Evolutionary conservation across 2,329 filamentous ascomycete genomes (phyloP).

Genomic region (Penicillium sp.): DNA sequence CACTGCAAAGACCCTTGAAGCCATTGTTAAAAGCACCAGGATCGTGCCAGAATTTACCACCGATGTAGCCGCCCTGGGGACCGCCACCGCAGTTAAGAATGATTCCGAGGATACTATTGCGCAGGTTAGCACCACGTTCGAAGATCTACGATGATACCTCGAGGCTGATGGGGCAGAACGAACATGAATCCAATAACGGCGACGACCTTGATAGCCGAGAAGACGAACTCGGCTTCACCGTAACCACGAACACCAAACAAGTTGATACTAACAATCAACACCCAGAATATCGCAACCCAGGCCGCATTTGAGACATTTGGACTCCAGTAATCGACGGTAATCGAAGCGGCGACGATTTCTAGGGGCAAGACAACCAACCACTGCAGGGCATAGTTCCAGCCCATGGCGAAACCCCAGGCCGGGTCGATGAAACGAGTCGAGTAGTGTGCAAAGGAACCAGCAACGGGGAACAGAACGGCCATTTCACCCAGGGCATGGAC

Average conservation of each 20-base stretch:
- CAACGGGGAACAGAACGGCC: constrained; percentile 84
- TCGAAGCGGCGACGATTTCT: constrained; percentile 81
- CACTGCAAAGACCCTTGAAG: constrained; percentile 63
- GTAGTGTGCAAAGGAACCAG: constrained; percentile 88
- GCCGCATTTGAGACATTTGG: constrained; percentile 63
- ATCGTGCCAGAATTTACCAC: constrained; percentile 70
- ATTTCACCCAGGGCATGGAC: constrained; percentile 90
- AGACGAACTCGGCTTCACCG: constrained; percentile 85
- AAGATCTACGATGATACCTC: background rate
- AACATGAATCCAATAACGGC: constrained; percentile 87
- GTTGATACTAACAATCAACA: constrained; percentile 76
- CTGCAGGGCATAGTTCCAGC: constrained; percentile 89
- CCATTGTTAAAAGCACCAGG: constrained; percentile 74
- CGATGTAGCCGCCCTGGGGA: constrained; percentile 71
- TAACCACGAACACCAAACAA: constrained; percentile 85
- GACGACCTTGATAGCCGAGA: constrained; percentile 80
- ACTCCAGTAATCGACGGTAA: constrained; percentile 82
- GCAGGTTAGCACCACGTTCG: constrained; percentile 15
- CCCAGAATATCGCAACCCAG: constrained; percentile 79
- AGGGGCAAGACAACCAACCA: constrained; percentile 82
- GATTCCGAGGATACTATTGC: constrained; percentile 71
- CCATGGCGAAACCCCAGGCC: constrained; percentile 93
- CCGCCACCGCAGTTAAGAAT: constrained; percentile 82
- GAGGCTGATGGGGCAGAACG: constrained; percentile 31
- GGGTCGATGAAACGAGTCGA: constrained; percentile 90